Percentiles rank a stretch among this genome's conserved stretches.
These are phyloP conservation scores for Nasturtium officinale DNA, from an alignment of 345 rosid genomes.

Conservation along the genomic window DNA sequence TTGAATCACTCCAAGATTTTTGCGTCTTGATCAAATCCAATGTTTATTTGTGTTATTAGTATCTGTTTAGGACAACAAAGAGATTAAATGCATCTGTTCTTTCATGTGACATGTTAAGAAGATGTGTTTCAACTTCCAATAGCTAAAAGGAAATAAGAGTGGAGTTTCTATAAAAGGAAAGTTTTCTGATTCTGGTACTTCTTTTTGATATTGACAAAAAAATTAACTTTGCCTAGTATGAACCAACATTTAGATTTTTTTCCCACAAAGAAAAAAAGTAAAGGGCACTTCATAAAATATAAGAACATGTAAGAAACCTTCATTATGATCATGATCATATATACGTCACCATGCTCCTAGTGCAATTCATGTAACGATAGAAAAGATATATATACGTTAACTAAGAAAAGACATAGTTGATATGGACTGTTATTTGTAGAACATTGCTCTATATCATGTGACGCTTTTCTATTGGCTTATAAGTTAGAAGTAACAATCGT, in stretches of 20 bases:
- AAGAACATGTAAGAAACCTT: constrained; percentile 24
- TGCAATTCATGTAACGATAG: constrained; percentile 3
- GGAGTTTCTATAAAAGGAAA: constrained; percentile 40
- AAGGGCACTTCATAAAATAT: constrained; percentile 32
- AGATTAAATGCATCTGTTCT: constrained; percentile 36
- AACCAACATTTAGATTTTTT: constrained; percentile 41
- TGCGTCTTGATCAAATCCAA: constrained; percentile 32
- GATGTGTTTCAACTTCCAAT: constrained; percentile 24
- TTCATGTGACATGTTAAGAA: constrained; percentile 33
- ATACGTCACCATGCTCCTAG: constrained; percentile 13
- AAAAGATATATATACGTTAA: background rate
- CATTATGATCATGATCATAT: constrained; percentile 14
- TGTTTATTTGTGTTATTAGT: constrained; percentile 1
- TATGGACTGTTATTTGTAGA: background rate
- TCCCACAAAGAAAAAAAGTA: constrained; percentile 35
- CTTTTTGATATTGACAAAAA: constrained; percentile 16
- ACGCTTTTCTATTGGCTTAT: constrained; percentile 32
- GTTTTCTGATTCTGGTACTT: constrained; percentile 30
- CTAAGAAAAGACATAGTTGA: background rate
- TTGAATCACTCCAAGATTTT: constrained; percentile 30
- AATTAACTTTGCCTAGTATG: constrained; percentile 30
- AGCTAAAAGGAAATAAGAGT: constrained; percentile 27
- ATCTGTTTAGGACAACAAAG: constrained; percentile 15
- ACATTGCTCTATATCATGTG: constrained; percentile 30
- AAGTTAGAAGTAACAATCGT: constrained; percentile 32